Conservation (phyloP, 1,284 basidiomycete genomes). For the Ganoderma sinense region DNA sequence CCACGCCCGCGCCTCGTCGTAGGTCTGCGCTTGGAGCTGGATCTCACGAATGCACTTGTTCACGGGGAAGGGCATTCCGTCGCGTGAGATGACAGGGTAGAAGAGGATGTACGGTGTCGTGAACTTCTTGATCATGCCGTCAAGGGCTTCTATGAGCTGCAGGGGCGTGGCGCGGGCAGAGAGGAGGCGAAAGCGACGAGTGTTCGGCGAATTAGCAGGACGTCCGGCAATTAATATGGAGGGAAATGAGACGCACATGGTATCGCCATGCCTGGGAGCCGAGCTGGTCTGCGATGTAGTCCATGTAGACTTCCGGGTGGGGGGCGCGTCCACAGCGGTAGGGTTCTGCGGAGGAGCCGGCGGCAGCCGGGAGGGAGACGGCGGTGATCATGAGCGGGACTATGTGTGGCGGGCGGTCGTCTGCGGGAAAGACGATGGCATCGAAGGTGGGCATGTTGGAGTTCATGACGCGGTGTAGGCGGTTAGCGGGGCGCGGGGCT, state of each 20-base stretch:
- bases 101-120: constrained; percentile 80
- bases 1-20: constrained; percentile 71
- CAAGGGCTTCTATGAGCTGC: constrained; percentile 75
- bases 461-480: constrained; percentile 52
- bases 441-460: constrained; percentile 61
- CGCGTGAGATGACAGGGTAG: constrained; percentile 75
- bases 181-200: constrained; percentile 1
- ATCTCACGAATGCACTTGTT: constrained; percentile 79
- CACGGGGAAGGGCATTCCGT: constrained; percentile 80
- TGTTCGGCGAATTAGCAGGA: constrained; percentile 28
- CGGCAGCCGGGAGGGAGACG: constrained; percentile 49
- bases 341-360: constrained; percentile 39
- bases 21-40: constrained; percentile 73
- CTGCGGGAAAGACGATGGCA: constrained; percentile 53
- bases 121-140: constrained; percentile 81
- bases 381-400: constrained; percentile 76
- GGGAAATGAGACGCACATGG: constrained; percentile 54
- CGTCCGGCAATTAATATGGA: constrained; percentile 26
- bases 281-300: constrained; percentile 78
- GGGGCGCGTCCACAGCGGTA: constrained; percentile 61
- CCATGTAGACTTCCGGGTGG: constrained; percentile 84
- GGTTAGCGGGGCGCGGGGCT: constrained; percentile 9
- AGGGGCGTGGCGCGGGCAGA: neutral
- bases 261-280: constrained; percentile 75
- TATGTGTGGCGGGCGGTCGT: constrained; percentile 66